Conservation (phyloP, 2,329 filamentous ascomycete genomes). For the Scedosporium minutisporum region DNA sequence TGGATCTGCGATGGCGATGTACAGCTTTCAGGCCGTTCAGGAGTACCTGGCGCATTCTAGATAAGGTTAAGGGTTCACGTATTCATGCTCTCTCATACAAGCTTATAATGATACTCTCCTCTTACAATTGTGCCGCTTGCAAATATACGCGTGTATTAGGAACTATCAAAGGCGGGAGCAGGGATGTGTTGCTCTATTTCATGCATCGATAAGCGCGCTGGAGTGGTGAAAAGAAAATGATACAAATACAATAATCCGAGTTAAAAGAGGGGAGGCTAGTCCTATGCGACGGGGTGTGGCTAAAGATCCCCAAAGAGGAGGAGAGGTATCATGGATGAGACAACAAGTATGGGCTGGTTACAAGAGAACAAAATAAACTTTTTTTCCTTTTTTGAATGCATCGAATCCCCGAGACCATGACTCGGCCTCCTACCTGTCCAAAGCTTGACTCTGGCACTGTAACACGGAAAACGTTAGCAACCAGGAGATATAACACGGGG, state of each 20-base stretch:
- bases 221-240: not conserved
- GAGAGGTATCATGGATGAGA: not conserved
- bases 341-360: not conserved
- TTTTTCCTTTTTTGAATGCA: not conserved
- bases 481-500: not conserved
- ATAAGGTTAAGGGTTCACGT: not conserved
- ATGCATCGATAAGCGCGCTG: not conserved
- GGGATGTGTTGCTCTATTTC: no score
- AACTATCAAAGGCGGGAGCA: no score
- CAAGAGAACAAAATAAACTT: not conserved
- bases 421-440: slow-evolving; percentile 34
- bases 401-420: not conserved
- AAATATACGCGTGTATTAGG: no score
- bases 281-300: not conserved
- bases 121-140: no score
- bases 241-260: not conserved
- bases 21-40: not conserved
- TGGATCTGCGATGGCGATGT: no score
- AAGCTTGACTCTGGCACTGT: slow-evolving; percentile 49
- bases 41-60: not conserved
- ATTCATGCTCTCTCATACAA: not conserved
- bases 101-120: not conserved
- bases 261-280: not conserved
- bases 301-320: not conserved
- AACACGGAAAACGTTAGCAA: slow-evolving; percentile 8